These are phyloP conservation scores for Clonostachys solani DNA, from an alignment of 2,329 filamentous ascomycete species.

Conservation along the genomic window DNA sequence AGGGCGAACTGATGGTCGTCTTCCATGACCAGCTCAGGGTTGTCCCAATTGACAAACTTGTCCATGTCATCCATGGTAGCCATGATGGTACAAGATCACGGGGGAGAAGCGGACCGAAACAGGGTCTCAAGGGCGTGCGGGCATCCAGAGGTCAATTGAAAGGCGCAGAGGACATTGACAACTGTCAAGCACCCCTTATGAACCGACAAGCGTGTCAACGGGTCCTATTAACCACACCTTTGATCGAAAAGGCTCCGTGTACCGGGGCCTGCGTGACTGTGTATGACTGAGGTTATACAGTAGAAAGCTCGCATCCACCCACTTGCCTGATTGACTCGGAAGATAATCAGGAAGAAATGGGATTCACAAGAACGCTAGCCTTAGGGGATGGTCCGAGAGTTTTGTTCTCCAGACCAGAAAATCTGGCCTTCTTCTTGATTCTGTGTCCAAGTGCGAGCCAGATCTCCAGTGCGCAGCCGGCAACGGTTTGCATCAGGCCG, in stretches of 20 bases:
- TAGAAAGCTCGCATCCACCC: neutral
- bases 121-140: neutral
- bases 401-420: neutral
- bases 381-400: neutral
- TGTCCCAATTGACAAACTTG: slow-evolving; percentile 61
- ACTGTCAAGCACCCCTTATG: no score
- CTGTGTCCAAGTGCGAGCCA: no score
- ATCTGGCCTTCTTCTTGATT: no score
- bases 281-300: neutral
- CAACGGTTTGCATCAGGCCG: neutral
- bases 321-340: neutral
- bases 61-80: slow-evolving; percentile 49
- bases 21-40: slow-evolving; percentile 12
- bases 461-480: no score
- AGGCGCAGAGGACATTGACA: no score
- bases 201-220: no score
- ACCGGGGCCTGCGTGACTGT: neutral
- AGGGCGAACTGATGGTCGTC: slow-evolving; percentile 14
- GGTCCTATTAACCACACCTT: no score
- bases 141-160: no score
- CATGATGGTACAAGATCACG: slow-evolving; percentile 14
- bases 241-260: no score
- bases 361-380: slow-evolving; percentile 5
- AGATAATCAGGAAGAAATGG: slow-evolving; percentile 6
- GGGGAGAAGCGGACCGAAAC: neutral